Base-by-base conservation (phyloP, 257 asterid genomes). In the Leonotis leonurus region DNA sequence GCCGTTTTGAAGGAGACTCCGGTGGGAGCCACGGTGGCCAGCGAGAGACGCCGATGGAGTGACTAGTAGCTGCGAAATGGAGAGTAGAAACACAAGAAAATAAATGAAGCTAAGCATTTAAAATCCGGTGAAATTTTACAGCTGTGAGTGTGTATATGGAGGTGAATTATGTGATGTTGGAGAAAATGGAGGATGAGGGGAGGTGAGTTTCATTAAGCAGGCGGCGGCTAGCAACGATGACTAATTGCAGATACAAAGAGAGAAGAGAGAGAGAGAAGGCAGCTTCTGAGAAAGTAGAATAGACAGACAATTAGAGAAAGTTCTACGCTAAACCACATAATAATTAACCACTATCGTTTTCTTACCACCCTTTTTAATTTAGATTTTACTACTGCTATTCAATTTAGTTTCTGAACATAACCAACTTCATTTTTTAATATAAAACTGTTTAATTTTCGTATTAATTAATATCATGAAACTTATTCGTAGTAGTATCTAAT, bases 1-100 rank as follows among this genome's bases (percentile, higher is more conserved):
- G 61, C 59, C 71, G 75, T 62, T 72, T 54, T 79, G 86, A 43
- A 70, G 81, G 70, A 77, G 83, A 21, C 12, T 21, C 17, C 87
- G 77, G 68, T 35, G 61, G 6, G 64, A 30, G 33, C 45, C 51
- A 43, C 50, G 62, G 32, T 56, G 54, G 41, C 61, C 21, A 59
- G 72, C 32, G 39, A 49, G 6, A n/a, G 71, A 33, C 30, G 25
- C 50, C 21, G 72, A 67, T 11, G 32, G 64, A 14, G 11, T 8
- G 21, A 7, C 22, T 3, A 50, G 40, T 3, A 62, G 39, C 21
- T 51, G 70, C 62, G 36, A 66, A 62, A 77, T 0, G 14, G 75
- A 45, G 8, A 62, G 56, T 2, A 63, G 6, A 59, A 70, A 24
- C 14, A 63, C 39, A 2, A 73, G 33, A 14, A 60, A 14, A 51